Base-by-base conservation (phyloP, 2,329 filamentous ascomycete genomes). In the Lojkania enalia region DNA sequence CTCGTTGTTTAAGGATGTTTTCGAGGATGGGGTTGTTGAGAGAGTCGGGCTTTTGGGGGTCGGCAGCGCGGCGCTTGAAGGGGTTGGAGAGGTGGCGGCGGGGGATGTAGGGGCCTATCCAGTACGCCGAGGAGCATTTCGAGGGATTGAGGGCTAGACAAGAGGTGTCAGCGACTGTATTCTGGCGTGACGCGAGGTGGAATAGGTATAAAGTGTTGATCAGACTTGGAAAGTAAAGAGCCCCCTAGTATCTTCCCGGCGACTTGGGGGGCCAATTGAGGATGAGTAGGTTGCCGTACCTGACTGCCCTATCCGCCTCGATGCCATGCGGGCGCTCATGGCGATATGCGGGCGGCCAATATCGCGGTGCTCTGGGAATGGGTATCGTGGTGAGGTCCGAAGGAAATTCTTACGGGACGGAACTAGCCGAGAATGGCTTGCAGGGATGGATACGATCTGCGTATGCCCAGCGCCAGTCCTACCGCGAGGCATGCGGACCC, bases 291-390 rank as follows among this genome's bases (percentile, higher is more conserved):
- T 9, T 9, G 30, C 46, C 76, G 45, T 77, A 88, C 86, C 81
- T 66, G 78, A 75, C 62, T 76, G 74, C 44, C 79, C 74, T 58
- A 86, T 72, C 73, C 80, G 80, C 74, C 82, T 74, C 60, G 82
- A 76, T 57, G 84, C 82, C 63, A 83, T 72, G 69, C 80, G 79
- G 60, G 86, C 70, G 72, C 77, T 87, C 86, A 89, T 90, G 64
- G 54, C 42, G 61, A 60, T 60, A 58, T 48, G 52, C 45, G 41
- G 36, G 42, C 35, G 44, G 48, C 31, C 63, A 57, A 61, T 60
- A 54, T 54, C 53, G 51, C 42, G 48, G 49, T 48, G 54, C 39
- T 46, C n/a, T n/a, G 60, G 55, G 54, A 54, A 35, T 39, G 14
- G 44, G 35, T 20, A 52, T 46, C 36, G 42, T 30, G 23, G 46